phyloP scores from a whole-genome alignment of 78 protist species.

The Neovahlkampfia damariscottae region DNA sequence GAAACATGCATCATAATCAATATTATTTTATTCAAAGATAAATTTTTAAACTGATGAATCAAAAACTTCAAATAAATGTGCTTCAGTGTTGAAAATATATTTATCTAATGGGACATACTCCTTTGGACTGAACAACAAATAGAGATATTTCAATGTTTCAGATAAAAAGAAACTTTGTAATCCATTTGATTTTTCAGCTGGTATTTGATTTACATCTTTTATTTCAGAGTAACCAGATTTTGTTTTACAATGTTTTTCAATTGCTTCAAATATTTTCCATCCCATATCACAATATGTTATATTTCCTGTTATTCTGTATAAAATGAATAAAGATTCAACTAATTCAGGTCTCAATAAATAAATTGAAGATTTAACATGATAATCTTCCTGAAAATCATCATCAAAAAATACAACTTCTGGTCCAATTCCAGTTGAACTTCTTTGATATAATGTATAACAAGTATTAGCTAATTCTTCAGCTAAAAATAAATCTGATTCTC shows the following conservation, averaged over 20 bases:
- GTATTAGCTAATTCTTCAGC: constrained; percentile 28
- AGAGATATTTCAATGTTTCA: constrained; percentile 79
- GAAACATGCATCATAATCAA: too few relatives aligned
- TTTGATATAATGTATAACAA: constrained; percentile 27
- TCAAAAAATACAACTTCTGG: constrained; percentile 38
- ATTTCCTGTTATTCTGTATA: constrained; percentile 47
- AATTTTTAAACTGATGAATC: too few relatives aligned
- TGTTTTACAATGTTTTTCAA: neutral
- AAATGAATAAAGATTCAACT: constrained; percentile 28
- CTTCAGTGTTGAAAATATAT: constrained; percentile 90
- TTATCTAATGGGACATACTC: constrained; percentile 43
- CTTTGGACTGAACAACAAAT: constrained; percentile 48
- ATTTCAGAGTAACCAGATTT: neutral
- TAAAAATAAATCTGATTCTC: neutral
- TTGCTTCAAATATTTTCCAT: constrained; percentile 14
- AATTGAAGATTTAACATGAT: neutral
- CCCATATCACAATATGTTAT: constrained; percentile 42
- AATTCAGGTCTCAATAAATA: constrained; percentile 33
- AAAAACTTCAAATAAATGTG: too few relatives aligned
- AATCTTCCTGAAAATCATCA: neutral
- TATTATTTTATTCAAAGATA: too few relatives aligned
- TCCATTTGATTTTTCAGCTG: neutral
- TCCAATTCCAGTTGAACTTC: constrained; percentile 23
- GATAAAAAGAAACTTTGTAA: constrained; percentile 72
- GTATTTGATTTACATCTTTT: neutral